A percentile compares a stretch with the other conserved stretches of the same genome.
Conservation (phyloP, 1,139 yeast genomes). For the Candida mesenterica region DNA sequence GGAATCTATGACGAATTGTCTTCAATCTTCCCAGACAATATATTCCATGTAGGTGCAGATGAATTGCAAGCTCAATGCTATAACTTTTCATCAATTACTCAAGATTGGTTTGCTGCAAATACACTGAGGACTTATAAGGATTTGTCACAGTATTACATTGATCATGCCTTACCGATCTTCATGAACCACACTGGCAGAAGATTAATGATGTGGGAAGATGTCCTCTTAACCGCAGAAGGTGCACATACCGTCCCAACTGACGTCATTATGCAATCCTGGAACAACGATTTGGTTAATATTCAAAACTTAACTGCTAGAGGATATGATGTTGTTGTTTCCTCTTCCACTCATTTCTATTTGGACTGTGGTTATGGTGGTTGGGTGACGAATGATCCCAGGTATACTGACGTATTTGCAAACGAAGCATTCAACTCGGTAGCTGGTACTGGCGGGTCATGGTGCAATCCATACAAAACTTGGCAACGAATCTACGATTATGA, state of each 20-base stretch:
- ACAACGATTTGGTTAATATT: constrained; percentile 24
- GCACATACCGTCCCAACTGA: constrained; percentile 29
- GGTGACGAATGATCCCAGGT: constrained; percentile 38
- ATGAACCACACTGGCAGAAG: constrained; percentile 20
- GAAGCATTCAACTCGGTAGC: constrained; percentile 24
- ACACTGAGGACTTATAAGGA: constrained; percentile 27
- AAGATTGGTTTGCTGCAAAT: constrained; percentile 31
- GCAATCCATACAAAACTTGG: constrained; percentile 51
- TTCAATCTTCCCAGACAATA: constrained; percentile 33
- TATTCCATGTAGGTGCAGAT: constrained; percentile 49
- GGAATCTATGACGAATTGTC: constrained; percentile 39
- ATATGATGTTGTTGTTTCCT: constrained; percentile 44
- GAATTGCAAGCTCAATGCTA: constrained; percentile 41
- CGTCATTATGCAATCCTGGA: constrained; percentile 45
- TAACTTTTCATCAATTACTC: constrained; percentile 27
- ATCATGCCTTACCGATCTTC: constrained; percentile 37
- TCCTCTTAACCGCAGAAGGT: constrained; percentile 25
- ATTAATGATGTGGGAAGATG: constrained; percentile 51
- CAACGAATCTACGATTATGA: constrained; percentile 46
- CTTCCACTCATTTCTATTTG: constrained; percentile 36
- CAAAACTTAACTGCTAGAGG: constrained; percentile 35
- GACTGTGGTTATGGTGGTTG: constrained; percentile 51
- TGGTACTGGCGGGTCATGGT: constrained; percentile 46
- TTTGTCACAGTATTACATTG: constrained; percentile 41
- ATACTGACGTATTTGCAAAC: constrained; percentile 26